Conservation (phyloP, 768 basidiomycete genomes). For the Xerocomus brunneocitrinus region DNA sequence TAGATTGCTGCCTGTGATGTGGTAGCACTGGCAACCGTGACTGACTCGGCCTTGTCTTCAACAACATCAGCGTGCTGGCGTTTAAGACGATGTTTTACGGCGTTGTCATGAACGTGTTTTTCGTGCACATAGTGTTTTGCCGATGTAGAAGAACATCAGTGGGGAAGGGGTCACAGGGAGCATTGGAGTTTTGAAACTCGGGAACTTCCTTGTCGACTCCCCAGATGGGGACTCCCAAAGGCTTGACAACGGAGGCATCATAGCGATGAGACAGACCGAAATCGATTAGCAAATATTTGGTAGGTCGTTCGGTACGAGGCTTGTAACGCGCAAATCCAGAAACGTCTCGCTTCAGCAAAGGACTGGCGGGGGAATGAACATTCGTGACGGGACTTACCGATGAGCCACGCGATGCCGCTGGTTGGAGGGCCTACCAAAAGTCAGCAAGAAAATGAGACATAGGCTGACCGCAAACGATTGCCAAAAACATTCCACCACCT, state of each 20-base stretch:
- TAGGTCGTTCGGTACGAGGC: conserved; percentile 17
- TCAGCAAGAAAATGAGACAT: neutral
- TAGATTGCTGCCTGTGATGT: too few species aligned
- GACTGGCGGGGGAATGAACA: conserved; percentile 19
- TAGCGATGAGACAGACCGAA: conserved; percentile 33
- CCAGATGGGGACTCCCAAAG: conserved; percentile 24
- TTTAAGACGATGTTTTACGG: too few species aligned
- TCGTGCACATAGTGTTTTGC: conserved; percentile 18
- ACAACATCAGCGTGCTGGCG: too few species aligned
- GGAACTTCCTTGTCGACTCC: conserved; percentile 42
- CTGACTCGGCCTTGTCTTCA: too few species aligned
- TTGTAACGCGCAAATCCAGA: conserved; percentile 15
- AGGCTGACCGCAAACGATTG: conserved; percentile 29
- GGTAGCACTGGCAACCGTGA: too few species aligned
- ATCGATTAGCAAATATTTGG: conserved; percentile 17
- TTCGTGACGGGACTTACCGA: neutral
- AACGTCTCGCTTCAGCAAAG: conserved; percentile 16
- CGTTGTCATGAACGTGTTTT: too few species aligned
- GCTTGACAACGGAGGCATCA: conserved; percentile 13
- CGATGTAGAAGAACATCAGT: conserved; percentile 40
- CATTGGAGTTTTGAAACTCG: conserved; percentile 24
- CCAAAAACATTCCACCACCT: conserved; percentile 23
- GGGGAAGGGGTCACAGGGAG: conserved; percentile 35
- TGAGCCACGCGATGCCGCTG: conserved; percentile 19
- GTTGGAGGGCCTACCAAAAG: conserved; percentile 16